Evolutionary conservation across 73 alveolate species (phyloP), one percentile per base, ranked within the genome.

Genomic region (Paramecium primaurelia): DNA sequence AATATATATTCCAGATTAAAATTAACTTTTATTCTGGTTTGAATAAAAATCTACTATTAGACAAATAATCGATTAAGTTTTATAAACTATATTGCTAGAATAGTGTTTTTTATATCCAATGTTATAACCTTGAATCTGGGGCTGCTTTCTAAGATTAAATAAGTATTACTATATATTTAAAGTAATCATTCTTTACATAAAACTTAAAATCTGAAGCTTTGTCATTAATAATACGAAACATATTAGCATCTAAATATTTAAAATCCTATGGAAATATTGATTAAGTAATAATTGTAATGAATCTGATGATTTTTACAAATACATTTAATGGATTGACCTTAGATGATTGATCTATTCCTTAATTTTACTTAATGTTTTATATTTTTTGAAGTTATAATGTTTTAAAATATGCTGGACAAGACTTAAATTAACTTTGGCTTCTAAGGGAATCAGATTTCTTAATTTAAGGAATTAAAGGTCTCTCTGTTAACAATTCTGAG

Each of bases 191-290:
- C 18, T 32, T 80, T 34, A 80, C 44, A 80, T 80, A 80, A 80
- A 12, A 80, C 36, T 20, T 44, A 64, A 80, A 80, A 49, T 80
- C 75, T n/a, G 91, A 37, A 5, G 77, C 75, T n/a, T 80, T 80
- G 45, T 80, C 91, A 22, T 77, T 77, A 26, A 80, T 80, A 10
- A 80, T 80, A 8, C n/a, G 45, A 47, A 80, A 80, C 91, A 80
- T 80, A 9, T 64, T 64, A 12, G 84, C 4, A 64, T 64, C 84
- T 25, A 64, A 3, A 64, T 64, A 64, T 64, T 64, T 64, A 34
- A 64, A 64, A 14, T 64, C 84, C 12, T 64, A 64, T 11, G 51
- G 84, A 26, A 64, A 64, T 9, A 64, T n/a, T 32, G 84, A 64
- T 64, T 64, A 25, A 3, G 84, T 64, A 5, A 64, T 64, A 28